These are phyloP conservation scores for Panicum hallii DNA, from an alignment of 202 grass and related monocot genomes.

Conservation along the genomic window DNA sequence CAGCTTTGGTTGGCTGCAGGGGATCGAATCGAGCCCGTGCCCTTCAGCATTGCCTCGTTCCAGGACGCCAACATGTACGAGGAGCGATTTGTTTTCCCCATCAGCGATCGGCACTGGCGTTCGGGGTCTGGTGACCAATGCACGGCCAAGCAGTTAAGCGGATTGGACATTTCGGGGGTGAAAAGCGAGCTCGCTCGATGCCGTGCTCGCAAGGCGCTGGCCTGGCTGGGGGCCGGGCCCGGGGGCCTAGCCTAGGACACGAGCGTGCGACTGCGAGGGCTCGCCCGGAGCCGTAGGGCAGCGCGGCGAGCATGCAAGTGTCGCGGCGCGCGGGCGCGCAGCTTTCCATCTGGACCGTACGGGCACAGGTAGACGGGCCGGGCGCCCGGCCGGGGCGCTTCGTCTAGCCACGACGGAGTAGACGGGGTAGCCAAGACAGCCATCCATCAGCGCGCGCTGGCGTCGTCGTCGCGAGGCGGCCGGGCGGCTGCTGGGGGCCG, in stretches of 20 bases:
- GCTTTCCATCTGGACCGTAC: background rate
- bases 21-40: background rate
- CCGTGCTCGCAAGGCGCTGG: slow-evolving; percentile 1
- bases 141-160: slow-evolving; percentile 27
- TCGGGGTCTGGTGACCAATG: background rate
- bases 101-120: background rate
- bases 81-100: background rate
- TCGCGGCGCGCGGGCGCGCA: background rate
- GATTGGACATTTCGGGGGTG: slow-evolving; percentile 16
- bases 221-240: background rate
- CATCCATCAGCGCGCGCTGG: background rate
- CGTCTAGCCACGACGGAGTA: background rate
- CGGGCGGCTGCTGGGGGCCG: background rate
- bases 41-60: background rate
- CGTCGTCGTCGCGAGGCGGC: background rate
- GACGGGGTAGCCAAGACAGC: background rate
- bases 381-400: no score
- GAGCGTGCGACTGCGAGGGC: background rate
- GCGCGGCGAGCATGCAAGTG: slow-evolving; percentile 27
- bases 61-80: background rate
- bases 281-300: slow-evolving; percentile 14
- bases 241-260: slow-evolving; percentile 1
- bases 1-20: background rate
- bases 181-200: background rate
- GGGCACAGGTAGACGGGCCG: background rate